A percentile compares a stretch with the other conserved stretches of the same genome.
These are phyloP conservation scores for Termitomyces heimii DNA, from an alignment of 768 basidiomycete genomes.

Conservation along the genomic window DNA sequence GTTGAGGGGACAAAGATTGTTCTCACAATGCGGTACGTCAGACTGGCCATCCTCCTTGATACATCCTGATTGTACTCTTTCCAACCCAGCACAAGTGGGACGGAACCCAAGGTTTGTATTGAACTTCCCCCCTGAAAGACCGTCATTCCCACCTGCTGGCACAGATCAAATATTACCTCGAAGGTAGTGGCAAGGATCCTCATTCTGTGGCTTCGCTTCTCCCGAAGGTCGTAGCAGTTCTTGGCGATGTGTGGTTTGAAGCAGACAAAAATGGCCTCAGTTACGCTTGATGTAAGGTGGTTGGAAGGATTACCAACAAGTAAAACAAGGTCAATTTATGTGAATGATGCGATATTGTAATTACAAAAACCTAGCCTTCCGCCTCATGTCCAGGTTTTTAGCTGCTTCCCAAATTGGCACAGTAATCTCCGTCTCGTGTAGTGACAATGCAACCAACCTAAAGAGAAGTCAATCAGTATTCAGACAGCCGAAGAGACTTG, in stretches of 20 bases:
- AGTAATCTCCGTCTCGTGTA: constrained; percentile 50
- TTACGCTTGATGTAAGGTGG: not conserved
- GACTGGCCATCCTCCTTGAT: not conserved
- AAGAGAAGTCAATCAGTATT: not conserved
- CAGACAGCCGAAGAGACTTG: not conserved
- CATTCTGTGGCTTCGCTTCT: constrained; percentile 43
- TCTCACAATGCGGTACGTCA: constrained; percentile 61
- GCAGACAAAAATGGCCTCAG: constrained; percentile 33
- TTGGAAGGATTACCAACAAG: not conserved
- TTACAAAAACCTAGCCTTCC: constrained; percentile 25
- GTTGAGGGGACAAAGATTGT: constrained; percentile 43
- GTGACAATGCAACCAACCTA: constrained; percentile 60
- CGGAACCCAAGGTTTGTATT: constrained; percentile 70
- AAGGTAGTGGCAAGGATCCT: constrained; percentile 60
- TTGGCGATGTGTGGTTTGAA: constrained; percentile 67
- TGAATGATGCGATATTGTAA: not conserved
- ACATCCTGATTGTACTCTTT: not conserved
- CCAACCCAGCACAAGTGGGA: constrained; percentile 67
- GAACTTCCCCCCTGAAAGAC: not conserved
- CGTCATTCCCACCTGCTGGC: constrained; percentile 9
- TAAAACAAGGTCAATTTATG: not conserved
- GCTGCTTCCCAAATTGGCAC: constrained; percentile 57
- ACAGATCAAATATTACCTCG: constrained; percentile 88
- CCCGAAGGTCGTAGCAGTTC: constrained; percentile 49
- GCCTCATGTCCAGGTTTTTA: constrained; percentile 50